Evolutionary conservation across 1,139 yeast species (phyloP), one percentile per base, ranked within the genome.

Genomic region (Lodderomyces elongisporus): DNA sequence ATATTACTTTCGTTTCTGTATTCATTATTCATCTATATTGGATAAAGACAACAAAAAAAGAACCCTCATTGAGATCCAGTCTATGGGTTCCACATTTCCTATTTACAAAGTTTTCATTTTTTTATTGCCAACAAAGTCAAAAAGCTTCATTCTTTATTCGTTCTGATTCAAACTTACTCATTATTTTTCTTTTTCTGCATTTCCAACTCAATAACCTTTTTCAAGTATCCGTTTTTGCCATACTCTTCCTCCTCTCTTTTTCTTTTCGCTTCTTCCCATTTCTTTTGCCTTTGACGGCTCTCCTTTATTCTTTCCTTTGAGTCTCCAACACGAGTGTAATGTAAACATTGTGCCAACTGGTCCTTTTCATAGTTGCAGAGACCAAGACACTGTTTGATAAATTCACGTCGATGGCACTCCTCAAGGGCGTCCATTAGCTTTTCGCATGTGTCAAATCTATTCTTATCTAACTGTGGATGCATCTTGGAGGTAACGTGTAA

Each of bases 371-470:
- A 79, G 57, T 87, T 87, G 60, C 98, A 91, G 44, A 76, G 66
- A 25, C 97, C 97, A 45, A 85, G 64, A n/a, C 85, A 79, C 52
- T 84, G 77, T 48, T 76, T 72, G 43, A 84, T 49, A 46, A 80
- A 83, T 39, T 80, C 84, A 41, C 72, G 74, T 40, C 77, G 70
- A 51, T 89, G 96, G 54, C 98, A 91, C 52, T 85, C 82, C 52
- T 89, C 96, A 10, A 91, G 71, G 1, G 95, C 96, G 44, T 81
- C 81, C 61, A 91, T 87, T 35, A 88, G 71, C 42, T 80, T 83
- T 33, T 76, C 79, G 56, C 98, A 91, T 23, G 83, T 62, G 35
- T 62, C 68, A 41, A 67, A 68, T 43, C 74, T 54, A 41, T 56
- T 58, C 41, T 57, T 62, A 48, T 68, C 74, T 44, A 68, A 55